Conservation (phyloP, 768 basidiomycete species). For the Termitomyces sp. region DNA sequence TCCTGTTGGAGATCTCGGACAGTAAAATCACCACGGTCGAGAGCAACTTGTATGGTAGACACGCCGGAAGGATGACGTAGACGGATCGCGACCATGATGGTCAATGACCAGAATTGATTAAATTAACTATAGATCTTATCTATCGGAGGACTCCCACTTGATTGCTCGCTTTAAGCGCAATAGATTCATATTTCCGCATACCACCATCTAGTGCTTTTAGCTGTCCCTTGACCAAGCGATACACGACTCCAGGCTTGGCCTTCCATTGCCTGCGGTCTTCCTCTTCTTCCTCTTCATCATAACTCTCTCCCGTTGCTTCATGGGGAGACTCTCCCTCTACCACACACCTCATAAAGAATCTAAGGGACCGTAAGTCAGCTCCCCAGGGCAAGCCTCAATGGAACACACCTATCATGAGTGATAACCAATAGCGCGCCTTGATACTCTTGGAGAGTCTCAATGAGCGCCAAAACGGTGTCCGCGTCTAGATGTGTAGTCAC, state of each 20-base stretch:
- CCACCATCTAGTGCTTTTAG: conserved; percentile 19
- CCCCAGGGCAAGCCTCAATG: no score
- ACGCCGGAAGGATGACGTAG: conserved; percentile 84
- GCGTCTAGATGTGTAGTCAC: conserved; percentile 68
- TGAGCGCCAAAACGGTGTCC: conserved; percentile 51
- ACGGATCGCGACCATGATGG: conserved; percentile 63
- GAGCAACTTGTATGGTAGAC: conserved; percentile 65
- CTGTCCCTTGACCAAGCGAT: conserved; percentile 16
- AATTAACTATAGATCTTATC: conserved; percentile 9
- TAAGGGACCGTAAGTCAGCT: neutral
- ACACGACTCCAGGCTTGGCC: conserved; percentile 18
- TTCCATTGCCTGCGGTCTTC: conserved; percentile 12
- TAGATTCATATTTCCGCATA: conserved; percentile 19
- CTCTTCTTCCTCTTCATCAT: conserved; percentile 13
- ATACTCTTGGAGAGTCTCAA: conserved; percentile 42
- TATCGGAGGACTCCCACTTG: conserved; percentile 9
- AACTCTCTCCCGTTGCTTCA: conserved; percentile 10
- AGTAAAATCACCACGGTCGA: conserved; percentile 44
- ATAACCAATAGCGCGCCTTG: conserved; percentile 56
- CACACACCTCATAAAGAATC: conserved; percentile 23
- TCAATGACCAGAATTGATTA: neutral
- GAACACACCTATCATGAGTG: conserved; percentile 44
- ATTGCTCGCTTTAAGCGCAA: conserved; percentile 14
- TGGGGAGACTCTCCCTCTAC: conserved; percentile 19
- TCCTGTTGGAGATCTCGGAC: conserved; percentile 73